Base-by-base conservation (phyloP, 306 rosid species). In the Comarum palustre region DNA sequence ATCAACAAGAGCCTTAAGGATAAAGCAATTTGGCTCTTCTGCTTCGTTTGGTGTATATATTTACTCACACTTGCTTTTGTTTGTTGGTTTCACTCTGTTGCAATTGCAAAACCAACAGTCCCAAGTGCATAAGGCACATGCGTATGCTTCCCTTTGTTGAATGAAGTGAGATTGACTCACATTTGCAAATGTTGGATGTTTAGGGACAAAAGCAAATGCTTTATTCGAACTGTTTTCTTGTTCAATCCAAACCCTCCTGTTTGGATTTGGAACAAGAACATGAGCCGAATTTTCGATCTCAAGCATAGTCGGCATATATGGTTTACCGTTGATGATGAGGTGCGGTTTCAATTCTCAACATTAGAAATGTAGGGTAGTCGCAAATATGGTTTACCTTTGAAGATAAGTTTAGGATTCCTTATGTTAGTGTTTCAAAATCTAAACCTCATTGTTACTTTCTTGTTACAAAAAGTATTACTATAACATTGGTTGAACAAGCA, bases 81-180 rank as follows among this genome's bases (percentile, higher is more conserved):
- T 36, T 62, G 46, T 62, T 62, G 68, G 15, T 34, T 39, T 36
- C 16, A 4, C 46, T 17, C 14, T 62, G 41, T 15, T 8, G 11
- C 10, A 14, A 14, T 61, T 17, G 68, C 45, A 64, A 5, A 36
- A 20, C 6, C 46, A 20, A 64, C 11, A 36, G 50, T 39, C 17
- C 27, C 69, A 16, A 4, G 43, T 34, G 66, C 42, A 61, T 31
- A 2, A 39, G 75, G 75, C 75, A 71, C 75, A 71, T 71, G 75
- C 66, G 50, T 20, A 11, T 34, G 74, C 63, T 36, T 20, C 16
- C 34, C 63, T 70, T 51, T 51, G 17, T 25, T 34, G 39, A 9
- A 2, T 52, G 17, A 22, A 51, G 17, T 24, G 6, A 50, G 60
- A 58, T 20, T 0, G 20, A 34, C 73, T 39, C 13, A 47, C 14